Evolutionary conservation across 148 eudicot species (phyloP), one percentile per base, ranked within the genome.

Genomic region (Nepenthes gracilis): DNA sequence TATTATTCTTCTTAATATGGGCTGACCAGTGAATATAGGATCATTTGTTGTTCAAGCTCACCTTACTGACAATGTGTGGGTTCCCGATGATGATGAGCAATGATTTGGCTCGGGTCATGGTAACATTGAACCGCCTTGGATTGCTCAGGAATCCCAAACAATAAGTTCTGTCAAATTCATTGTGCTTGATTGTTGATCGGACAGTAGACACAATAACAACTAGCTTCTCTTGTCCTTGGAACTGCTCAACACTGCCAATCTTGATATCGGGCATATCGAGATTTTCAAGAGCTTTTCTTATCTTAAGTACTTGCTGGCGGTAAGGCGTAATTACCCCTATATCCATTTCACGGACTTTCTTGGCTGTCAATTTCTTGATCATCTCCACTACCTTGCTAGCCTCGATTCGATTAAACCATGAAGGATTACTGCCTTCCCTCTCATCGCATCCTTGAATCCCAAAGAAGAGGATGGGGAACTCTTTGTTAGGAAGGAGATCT

Each of bases 401-500:
- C 70, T 93, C 99, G 12, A 79, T 82, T n/a, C 99, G 80, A 48
- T 93, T 93, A 66, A 93, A 93, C 99, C 99, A 93, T 33, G 99
- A 93, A 1, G 99, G 99, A 55, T 88, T 93, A 71, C 66, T 80
- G 54, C 99, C 99, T 76, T 93, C 96, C 68, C 99, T 75, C 72
- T 93, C 96, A 73, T 88, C 99, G 63, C 67, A 75, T 13, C 95
- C 96, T 80, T 93, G 99, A 52, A 93, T 70, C 9, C 99, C 99
- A 7, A 76, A 61, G 57, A 93, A 88, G 59, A 93, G 77, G 47
- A 93, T 68, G 33, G 96, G 96, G 37, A 93, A 93, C 15, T 88
- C 84, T 61, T 67, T 70, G 67, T 84, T 81, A 0, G 86, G 87
- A 37, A 88, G 81, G 35, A 93, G 72, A 57, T 81, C 81, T 5